Evolutionary conservation across 768 basidiomycete genomes (phyloP).

Genomic region (Tulasnella sp.): DNA sequence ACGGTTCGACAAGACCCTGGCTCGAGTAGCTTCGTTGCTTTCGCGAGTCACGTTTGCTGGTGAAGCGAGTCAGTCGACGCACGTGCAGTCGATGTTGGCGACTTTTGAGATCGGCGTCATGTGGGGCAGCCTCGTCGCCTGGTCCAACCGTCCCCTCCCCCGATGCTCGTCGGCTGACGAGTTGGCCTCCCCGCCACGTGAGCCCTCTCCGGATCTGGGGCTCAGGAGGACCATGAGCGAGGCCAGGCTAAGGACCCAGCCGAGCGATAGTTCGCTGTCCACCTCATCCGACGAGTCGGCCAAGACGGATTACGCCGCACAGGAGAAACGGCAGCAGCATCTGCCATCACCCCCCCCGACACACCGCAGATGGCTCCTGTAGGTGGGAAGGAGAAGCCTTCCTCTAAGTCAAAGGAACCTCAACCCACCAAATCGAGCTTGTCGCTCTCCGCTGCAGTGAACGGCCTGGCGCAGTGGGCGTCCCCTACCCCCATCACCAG

Average conservation of each 20-base stretch:
- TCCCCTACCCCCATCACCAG: neutral
- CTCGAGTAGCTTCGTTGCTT: constrained; percentile 57
- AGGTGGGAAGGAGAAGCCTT: constrained; percentile 2
- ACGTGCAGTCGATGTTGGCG: constrained; percentile 60
- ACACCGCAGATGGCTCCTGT: constrained; percentile 20
- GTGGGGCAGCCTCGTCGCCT: constrained; percentile 69
- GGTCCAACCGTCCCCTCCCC: constrained; percentile 50
- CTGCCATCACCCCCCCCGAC: constrained; percentile 21
- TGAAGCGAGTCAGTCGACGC: constrained; percentile 43
- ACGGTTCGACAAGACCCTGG: constrained; percentile 60
- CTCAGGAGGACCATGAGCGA: constrained; percentile 10
- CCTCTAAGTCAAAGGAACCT: neutral
- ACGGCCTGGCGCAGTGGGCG: neutral
- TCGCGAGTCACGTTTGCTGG: constrained; percentile 48
- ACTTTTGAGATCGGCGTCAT: constrained; percentile 67
- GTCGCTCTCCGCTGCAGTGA: neutral
- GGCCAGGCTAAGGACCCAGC: neutral
- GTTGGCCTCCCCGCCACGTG: neutral
- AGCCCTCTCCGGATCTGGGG: neutral
- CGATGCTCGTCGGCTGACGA: neutral
- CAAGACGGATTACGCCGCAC: neutral
- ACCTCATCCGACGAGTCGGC: neutral
- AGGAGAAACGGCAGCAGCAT: neutral
- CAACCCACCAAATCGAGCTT: constrained; percentile 24
- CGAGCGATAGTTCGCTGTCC: neutral